Conservation (phyloP, 2,329 filamentous ascomycete species). For the Fusarium sublunatum region DNA sequence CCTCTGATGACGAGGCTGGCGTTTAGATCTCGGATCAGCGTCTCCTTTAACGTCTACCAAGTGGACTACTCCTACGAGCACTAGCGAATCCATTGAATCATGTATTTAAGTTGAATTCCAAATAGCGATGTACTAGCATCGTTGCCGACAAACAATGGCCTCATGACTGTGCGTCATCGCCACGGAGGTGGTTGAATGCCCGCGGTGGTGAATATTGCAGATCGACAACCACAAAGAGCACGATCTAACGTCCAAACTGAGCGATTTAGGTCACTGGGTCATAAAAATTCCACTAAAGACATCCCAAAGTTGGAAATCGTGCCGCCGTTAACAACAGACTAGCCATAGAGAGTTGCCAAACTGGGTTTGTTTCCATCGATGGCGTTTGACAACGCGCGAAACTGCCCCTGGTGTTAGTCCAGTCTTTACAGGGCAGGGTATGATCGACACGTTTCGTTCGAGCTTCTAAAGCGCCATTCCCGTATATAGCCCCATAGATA, state of each 20-base stretch:
- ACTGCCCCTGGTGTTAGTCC: conserved; percentile 16
- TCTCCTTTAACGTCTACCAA: neutral
- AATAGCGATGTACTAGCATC: neutral
- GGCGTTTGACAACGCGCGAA: conserved; percentile 9
- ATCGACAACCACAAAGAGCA: neutral
- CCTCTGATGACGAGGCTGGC: conserved; percentile 3
- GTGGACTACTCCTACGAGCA: neutral
- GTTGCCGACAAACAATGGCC: neutral
- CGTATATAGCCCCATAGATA: conserved; percentile 13
- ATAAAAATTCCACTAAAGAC: neutral
- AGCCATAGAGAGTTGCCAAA: neutral
- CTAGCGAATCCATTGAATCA: neutral
- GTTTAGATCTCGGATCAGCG: neutral
- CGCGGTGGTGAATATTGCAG: neutral
- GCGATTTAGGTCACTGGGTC: neutral
- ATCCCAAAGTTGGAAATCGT: neutral
- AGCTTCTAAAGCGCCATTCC: conserved; percentile 17
- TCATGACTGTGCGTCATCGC: neutral
- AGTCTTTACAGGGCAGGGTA: neutral
- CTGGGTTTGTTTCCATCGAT: neutral
- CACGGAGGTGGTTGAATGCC: neutral
- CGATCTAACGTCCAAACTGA: neutral
- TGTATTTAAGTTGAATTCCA: neutral
- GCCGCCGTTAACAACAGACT: neutral
- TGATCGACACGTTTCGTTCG: conserved; percentile 1